Evolutionary conservation across 352 stramenopile species (phyloP).

Genomic region (Plasmopara muralis): DNA sequence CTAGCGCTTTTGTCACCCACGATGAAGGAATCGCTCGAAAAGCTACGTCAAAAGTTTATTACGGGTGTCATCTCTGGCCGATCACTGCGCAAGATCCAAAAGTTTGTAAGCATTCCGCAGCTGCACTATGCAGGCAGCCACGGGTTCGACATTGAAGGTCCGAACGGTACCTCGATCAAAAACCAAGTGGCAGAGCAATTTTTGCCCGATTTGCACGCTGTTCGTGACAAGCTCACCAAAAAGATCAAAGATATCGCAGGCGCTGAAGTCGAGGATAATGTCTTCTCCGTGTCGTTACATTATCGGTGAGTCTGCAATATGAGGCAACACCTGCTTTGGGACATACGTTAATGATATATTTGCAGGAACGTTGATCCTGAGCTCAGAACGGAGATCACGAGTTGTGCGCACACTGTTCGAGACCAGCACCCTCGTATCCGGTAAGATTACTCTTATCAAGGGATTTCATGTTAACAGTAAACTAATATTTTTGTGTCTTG

Average conservation of each 20-base stretch:
- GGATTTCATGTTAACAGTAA: not conserved
- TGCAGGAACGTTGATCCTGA: constrained; percentile 52
- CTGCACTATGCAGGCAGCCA: constrained; percentile 88
- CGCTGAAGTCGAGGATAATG: constrained; percentile 85
- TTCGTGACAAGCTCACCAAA: constrained; percentile 43
- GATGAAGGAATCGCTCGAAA: constrained; percentile 67
- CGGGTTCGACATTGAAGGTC: constrained; percentile 85
- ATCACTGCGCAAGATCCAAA: constrained; percentile 83
- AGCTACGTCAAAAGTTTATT: constrained; percentile 72
- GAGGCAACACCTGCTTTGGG: not conserved
- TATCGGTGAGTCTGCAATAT: constrained; percentile 49
- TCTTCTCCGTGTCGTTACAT: constrained; percentile 86
- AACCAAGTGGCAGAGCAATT: constrained; percentile 81
- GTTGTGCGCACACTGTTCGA: constrained; percentile 34
- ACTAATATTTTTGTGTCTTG: constrained; percentile 1
- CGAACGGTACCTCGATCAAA: constrained; percentile 69
- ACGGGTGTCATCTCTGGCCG: constrained; percentile 84
- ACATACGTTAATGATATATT: constrained; percentile 2
- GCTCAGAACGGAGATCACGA: constrained; percentile 31
- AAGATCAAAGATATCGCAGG: constrained; percentile 44
- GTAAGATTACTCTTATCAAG: constrained; percentile 15
- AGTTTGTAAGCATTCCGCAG: constrained; percentile 82
- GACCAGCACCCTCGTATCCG: constrained; percentile 52
- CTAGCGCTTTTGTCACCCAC: constrained; percentile 58
- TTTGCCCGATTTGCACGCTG: constrained; percentile 47